Conservation (phyloP, 495 filamentous ascomycete genomes). For the Aspergillus sparsus region DNA sequence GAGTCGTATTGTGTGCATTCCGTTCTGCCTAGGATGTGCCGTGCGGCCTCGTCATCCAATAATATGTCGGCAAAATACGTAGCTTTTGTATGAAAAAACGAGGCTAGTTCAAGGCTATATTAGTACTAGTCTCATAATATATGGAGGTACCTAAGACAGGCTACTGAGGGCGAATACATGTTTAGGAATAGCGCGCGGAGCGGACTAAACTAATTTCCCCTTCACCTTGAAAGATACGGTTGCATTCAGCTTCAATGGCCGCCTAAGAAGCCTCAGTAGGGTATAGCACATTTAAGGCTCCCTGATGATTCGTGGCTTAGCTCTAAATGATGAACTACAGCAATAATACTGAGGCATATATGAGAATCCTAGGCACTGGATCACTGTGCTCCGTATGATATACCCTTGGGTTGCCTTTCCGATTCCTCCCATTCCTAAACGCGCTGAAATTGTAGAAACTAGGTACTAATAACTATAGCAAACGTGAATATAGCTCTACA, state of each 20-base stretch:
- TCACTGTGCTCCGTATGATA: constrained; percentile 22
- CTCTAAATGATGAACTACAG: constrained; percentile 4
- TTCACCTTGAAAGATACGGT: constrained; percentile 3
- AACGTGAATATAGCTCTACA: too few relatives aligned
- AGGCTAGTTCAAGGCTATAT: background rate
- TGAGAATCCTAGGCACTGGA: constrained; percentile 20
- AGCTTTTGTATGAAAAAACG: background rate
- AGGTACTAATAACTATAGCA: background rate
- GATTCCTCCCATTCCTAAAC: constrained; percentile 15
- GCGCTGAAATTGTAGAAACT: constrained; percentile 6
- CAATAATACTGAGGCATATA: constrained; percentile 14
- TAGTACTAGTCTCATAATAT: background rate
- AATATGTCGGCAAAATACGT: background rate
- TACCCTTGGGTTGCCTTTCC: background rate
- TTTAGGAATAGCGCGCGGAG: background rate
- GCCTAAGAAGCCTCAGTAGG: constrained; percentile 1
- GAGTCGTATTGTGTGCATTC: background rate
- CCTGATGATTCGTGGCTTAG: constrained; percentile 21
- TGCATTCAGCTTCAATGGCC: constrained; percentile 9
- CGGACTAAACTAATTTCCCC: background rate
- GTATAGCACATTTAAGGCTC: constrained; percentile 3
- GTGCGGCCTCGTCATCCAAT: background rate
- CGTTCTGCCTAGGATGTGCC: background rate
- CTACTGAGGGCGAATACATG: background rate
- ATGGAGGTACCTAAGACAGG: background rate